phyloP scores from a whole-genome alignment of 2,329 filamentous ascomycete genomes.

The Alternaria arborescens region DNA sequence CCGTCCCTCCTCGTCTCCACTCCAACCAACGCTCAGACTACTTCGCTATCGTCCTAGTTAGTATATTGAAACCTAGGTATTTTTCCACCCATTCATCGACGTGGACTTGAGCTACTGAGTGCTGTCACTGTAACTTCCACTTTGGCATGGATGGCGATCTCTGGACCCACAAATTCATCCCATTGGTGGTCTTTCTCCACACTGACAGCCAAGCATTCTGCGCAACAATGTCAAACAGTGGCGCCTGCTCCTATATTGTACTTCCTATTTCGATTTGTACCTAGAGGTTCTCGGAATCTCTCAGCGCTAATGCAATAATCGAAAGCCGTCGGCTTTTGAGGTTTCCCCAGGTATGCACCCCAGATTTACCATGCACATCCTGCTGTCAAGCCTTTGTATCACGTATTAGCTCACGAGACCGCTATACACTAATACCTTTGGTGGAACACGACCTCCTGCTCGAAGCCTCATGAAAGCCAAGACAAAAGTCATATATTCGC shows the following conservation, averaged over 20 bases:
- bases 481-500: constrained; percentile 13
- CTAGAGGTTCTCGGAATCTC: constrained; percentile 3
- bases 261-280: constrained; percentile 10
- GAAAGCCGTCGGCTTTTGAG: constrained; percentile 13
- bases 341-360: constrained; percentile 14
- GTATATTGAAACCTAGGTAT: not conserved
- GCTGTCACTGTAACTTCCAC: not conserved
- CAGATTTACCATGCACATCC: constrained; percentile 9
- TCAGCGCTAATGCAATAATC: constrained; percentile 12
- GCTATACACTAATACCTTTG: constrained; percentile 23
- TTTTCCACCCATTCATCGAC: constrained; percentile 7
- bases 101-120: not conserved
- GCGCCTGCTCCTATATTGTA: constrained; percentile 26
- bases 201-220: constrained; percentile 27
- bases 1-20: not conserved
- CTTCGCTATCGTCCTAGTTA: not conserved
- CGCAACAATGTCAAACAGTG: constrained; percentile 23
- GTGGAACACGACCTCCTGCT: constrained; percentile 28
- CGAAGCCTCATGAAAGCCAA: constrained; percentile 1
- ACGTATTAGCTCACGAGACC: constrained; percentile 13
- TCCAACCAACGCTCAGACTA: not conserved
- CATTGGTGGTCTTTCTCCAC: constrained; percentile 35
- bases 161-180: constrained; percentile 16
- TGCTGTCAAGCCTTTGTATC: constrained; percentile 4
- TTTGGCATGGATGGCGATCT: constrained; percentile 1